Base-by-base conservation (phyloP, 345 rosid genomes). In the Corchorus olitorius region DNA sequence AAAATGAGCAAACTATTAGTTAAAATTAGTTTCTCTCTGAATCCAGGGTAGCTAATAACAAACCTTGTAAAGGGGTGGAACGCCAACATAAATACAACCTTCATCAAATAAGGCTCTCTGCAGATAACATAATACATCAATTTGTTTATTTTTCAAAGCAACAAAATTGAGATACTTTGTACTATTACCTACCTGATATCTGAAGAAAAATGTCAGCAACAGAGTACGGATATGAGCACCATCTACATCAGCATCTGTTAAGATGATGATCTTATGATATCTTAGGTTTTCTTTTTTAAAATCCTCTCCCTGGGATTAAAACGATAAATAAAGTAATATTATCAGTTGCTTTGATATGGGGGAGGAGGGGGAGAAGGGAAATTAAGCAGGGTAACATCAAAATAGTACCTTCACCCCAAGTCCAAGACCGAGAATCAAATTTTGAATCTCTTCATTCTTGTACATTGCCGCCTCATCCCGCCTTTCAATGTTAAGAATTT, bases 161-260 rank as follows among this genome's bases (percentile, higher is more conserved):
- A 50, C 63, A 61, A 34, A 48, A 20, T n/a, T 17, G 34, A 6
- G 19, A 62, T 52, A 79, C 48, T 62, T 48, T 70, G 27, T 53
- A 67, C 49, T 48, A 67, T 53, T 3, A 27, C 27, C 62, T 85
- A 97, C 99, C 99, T 92, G 99, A 85, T 94, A 97, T 94, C 97
- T 92, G 77, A 74, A 97, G 90, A 97, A 97, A 84, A 97, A 97
- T 22, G 98, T 97, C 83, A 97, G 79, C 10, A 97, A 82, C 73
- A 97, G 92, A 27, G 99, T 97, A 48, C 98, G 83, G 76, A 97
- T 97, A 81, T 97, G 99, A 77, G 99, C 99, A 81, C 98, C 99
- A 86, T 97, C 99, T 70, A 97, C 98, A 83, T 97, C 99, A 73
- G 99, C 99, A 90, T 97, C 99, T 52, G 99, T 97, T 80, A 97